Base-by-base conservation (phyloP, 2,329 filamentous ascomycete species). In the Thelonectria rubi region DNA sequence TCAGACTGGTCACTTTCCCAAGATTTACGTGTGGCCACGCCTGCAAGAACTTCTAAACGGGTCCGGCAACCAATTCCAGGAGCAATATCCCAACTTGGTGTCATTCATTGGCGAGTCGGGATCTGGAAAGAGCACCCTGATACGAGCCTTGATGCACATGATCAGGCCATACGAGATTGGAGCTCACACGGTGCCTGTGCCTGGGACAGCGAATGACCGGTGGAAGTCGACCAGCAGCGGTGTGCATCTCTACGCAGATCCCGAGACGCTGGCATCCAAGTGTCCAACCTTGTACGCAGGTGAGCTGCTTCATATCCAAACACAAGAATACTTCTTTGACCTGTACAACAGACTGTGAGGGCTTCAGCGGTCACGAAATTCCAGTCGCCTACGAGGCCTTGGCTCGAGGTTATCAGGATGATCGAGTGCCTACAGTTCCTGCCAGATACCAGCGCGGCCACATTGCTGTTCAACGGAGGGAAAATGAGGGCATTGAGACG, bases 61-160 rank as follows among this genome's bases (percentile, higher is more conserved):
- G 18, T 46, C 43, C 12, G 20, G 21, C 21, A 11, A 9, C 15
- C 18, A 14, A 14, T 46, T 46, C 21, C 10, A 21, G 8, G 18
- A 26, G 15, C 48, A 50, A 21, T 62, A 59, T 12, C 64, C 64
- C 2, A 65, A 56, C 3, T 14, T 65, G 21, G 52, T 65, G 3
- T 65, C 64, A 0, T 65, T 65, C 18, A 59, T 64, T n/a, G 64
- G 64, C 2, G 64, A 65, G 11, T 64, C 64, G 0, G 64, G 64
- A 1, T 65, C 64, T 0, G 64, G 62, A 0, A 65, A 65, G 9
- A 65, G 64, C 37, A 65, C 62, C 1, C 7, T 65, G 12, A 65
- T 65, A n/a, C 55, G 58, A 3, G 51, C 48, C 0, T 56, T 65
- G 55, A 65, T 66, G 55, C 60, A 63, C 11, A 26, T 64, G 9